Conservation (phyloP, 805 yeast genomes). For the Saturnispora besseyi region DNA sequence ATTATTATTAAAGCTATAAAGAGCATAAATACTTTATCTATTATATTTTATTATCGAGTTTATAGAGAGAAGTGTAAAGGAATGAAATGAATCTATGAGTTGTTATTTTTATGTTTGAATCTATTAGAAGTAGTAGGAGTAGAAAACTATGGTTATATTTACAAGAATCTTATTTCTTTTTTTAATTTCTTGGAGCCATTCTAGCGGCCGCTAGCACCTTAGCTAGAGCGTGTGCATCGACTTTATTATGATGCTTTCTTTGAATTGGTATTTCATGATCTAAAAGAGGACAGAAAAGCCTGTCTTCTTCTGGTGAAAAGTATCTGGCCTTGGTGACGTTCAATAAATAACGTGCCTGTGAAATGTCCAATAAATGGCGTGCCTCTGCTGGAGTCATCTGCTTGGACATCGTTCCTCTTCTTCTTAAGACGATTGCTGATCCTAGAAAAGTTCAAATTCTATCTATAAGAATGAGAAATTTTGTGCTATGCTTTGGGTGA, state of each 20-base stretch:
- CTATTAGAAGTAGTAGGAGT: background rate
- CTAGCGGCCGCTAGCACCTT: conserved; percentile 9
- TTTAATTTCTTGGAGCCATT: background rate
- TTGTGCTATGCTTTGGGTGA: background rate
- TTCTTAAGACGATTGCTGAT: background rate
- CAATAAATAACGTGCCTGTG: conserved; percentile 4
- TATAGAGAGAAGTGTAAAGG: background rate
- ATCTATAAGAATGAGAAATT: too few species aligned
- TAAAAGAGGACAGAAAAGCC: conserved; percentile 6
- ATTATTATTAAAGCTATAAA: conserved; percentile 27
- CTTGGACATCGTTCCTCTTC: background rate
- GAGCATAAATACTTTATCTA: too few species aligned
- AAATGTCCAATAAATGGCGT: background rate
- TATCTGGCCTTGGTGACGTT: conserved; percentile 1
- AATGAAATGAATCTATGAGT: background rate
- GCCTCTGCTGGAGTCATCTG: conserved; percentile 7
- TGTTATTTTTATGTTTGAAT: background rate
- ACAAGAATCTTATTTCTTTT: background rate
- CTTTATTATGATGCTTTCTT: conserved; percentile 1
- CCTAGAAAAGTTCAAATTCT: background rate
- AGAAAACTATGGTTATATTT: background rate
- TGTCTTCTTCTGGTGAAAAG: conserved; percentile 7
- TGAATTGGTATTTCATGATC: background rate
- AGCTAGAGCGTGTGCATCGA: conserved; percentile 5
- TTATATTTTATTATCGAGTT: background rate